Conservation (phyloP, 2,329 filamentous ascomycete genomes). For the Aspergillus pseudotamarii region DNA sequence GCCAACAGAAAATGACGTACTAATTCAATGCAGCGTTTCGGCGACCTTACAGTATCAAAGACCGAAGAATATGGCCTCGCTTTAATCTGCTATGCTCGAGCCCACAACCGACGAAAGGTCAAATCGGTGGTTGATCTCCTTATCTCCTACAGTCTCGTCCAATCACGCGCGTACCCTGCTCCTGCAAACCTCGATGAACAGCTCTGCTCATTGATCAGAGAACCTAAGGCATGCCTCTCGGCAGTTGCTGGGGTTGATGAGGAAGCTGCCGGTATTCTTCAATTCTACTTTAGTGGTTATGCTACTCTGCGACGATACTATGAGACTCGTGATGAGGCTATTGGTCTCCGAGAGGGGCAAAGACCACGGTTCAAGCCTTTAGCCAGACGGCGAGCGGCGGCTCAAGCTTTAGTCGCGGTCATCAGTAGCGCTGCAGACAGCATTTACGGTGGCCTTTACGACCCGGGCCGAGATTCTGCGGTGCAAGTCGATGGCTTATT, state of each 20-base stretch:
- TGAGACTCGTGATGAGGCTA: constrained; percentile 76
- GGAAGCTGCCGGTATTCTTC: constrained; percentile 80
- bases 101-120: constrained; percentile 76
- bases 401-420: constrained; percentile 75
- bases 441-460: constrained; percentile 87
- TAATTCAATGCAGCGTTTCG: constrained; percentile 67
- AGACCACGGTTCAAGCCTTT: constrained; percentile 55
- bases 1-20: constrained; percentile 5
- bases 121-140: constrained; percentile 84
- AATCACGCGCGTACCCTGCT: constrained; percentile 79
- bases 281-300: constrained; percentile 86
- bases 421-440: constrained; percentile 85
- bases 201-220: constrained; percentile 69
- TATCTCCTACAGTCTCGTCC: constrained; percentile 82
- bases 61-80: constrained; percentile 82
- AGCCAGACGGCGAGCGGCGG: constrained; percentile 69
- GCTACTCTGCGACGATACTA: constrained; percentile 90
- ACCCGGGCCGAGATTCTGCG: constrained; percentile 76
- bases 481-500: constrained; percentile 87
- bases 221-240: constrained; percentile 72
- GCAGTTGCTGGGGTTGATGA: constrained; percentile 73
- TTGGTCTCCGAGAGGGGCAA: constrained; percentile 40
- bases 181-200: constrained; percentile 71
- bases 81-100: constrained; percentile 86
- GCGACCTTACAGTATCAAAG: constrained; percentile 71